phyloP scores from a whole-genome alignment of 1,284 basidiomycete genomes.

The Cryptococcus depauperatus region DNA sequence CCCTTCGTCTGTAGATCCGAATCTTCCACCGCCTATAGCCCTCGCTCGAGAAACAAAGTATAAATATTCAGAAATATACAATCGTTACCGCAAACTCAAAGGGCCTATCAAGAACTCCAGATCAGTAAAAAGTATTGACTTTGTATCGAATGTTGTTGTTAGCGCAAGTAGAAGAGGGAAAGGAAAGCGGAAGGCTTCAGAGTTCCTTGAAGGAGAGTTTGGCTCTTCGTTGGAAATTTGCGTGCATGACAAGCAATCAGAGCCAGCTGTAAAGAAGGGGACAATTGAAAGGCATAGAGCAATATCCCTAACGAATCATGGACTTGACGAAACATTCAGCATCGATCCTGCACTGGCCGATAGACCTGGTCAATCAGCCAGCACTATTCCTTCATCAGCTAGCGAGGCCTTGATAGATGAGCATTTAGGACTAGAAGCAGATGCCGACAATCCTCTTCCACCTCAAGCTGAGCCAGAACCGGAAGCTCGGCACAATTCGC shows the following conservation, averaged over 20 bases:
- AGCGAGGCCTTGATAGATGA: not conserved
- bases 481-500: too few relatives aligned
- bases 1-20: constrained; percentile 22
- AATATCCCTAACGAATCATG: not conserved
- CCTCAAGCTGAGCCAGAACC: not conserved
- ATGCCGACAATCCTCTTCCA: not conserved
- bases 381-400: not conserved
- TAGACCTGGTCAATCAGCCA: not conserved
- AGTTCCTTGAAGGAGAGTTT: not conserved
- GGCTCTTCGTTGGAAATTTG: not conserved
- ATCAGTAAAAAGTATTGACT: constrained; percentile 13
- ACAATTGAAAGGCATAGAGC: too few relatives aligned
- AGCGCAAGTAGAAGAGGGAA: too few relatives aligned
- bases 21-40: constrained; percentile 35
- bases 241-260: not conserved
- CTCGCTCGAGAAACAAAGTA: constrained; percentile 26
- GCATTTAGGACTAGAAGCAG: not conserved
- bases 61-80: constrained; percentile 44
- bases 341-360: not conserved
- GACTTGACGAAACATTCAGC: not conserved
- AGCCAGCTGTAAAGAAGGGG: too few relatives aligned
- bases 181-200: constrained; percentile 1
- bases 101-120: constrained; percentile 38
- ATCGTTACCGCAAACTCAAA: constrained; percentile 39
- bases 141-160: not conserved